Evolutionary conservation across 179 eudicot genomes (phyloP), one percentile per base, ranked within the genome.

Genomic region (Gypsophila paniculata): DNA sequence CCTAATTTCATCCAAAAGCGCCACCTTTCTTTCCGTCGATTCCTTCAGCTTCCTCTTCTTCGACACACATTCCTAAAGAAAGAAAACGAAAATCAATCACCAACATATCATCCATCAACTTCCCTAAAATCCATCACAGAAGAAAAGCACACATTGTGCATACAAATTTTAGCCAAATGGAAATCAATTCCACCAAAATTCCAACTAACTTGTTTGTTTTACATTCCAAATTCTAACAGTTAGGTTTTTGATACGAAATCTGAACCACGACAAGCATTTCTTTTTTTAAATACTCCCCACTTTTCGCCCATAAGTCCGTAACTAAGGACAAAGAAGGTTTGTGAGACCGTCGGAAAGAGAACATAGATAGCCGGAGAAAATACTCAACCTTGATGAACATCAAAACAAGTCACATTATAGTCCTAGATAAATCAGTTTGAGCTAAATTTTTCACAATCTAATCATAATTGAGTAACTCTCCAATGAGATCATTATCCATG

Each of bases 21-120:
- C 66, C 26, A 60, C 68, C 49, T 77, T 81, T 75, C 38, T 66
- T 54, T 77, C 76, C 57, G 75, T 81, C 25, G 84, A 36, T 77
- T 81, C 84, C 67, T 77, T 78, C 1, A 81, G 66, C 75, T 81
- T 81, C 29, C 84, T 74, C 76, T 77, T 81, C 74, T 68, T 81
- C n/a, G 78, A 74, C 54, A 77, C 81, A 74, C 78, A 77, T 34
- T 81, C 84, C 84, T 81, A 29, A 6, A 5, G 23, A 18, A 22
- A 8, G 0, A 67, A 23, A 14, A 42, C 26, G 10, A 26, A 49
- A 12, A 53, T 61, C 2, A 71, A 60, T 71, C 53, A 65, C 32
- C 62, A 44, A 53, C 18, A 17, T 32, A 8, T 57, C 25, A 44
- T 21, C 53, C 25, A 67, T 23, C 19, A 58, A 66, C 18, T 65